These are phyloP conservation scores for Anthracocystis walkeri DNA, from an alignment of 1,284 basidiomycete species.

Conservation along the genomic window DNA sequence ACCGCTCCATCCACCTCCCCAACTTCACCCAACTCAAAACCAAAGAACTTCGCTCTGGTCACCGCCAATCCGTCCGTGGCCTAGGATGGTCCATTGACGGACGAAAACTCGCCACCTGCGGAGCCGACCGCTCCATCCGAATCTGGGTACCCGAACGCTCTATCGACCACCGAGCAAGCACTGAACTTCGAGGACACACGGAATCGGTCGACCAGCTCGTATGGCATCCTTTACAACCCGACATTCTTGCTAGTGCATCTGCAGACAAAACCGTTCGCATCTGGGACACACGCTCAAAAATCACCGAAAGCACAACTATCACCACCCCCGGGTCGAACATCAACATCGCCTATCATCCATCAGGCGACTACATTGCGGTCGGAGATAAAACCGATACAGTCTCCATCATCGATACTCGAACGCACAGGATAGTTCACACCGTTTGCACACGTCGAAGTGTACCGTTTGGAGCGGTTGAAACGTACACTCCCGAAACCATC, in stretches of 20 bases:
- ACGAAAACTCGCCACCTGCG: conserved; percentile 57
- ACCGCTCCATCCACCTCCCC: conserved; percentile 25
- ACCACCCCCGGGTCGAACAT: conserved; percentile 57
- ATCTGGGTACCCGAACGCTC: conserved; percentile 62
- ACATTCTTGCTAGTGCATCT: conserved; percentile 57
- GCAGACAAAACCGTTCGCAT: conserved; percentile 61
- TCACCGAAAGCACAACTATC: background rate
- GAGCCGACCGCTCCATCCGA: conserved; percentile 47
- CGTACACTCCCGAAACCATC: conserved; percentile 4
- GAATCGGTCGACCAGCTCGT: conserved; percentile 63
- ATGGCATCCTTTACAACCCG: conserved; percentile 58
- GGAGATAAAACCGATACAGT: conserved; percentile 64
- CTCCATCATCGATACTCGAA: conserved; percentile 49
- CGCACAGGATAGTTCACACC: conserved; percentile 35
- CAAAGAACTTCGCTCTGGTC: conserved; percentile 50
- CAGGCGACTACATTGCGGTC: conserved; percentile 55
- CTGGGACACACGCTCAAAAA: conserved; percentile 55
- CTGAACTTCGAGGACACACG: conserved; percentile 61
- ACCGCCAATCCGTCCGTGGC: conserved; percentile 50
- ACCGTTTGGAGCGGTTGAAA: conserved; percentile 1
- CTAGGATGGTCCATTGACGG: conserved; percentile 62
- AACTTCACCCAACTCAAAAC: conserved; percentile 22
- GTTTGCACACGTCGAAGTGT: conserved; percentile 29
- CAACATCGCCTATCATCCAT: conserved; percentile 61
- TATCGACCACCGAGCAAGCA: conserved; percentile 56